Evolutionary conservation across 2,329 filamentous ascomycete genomes (phyloP).

Genomic region (Leptosphaerulina australis): DNA sequence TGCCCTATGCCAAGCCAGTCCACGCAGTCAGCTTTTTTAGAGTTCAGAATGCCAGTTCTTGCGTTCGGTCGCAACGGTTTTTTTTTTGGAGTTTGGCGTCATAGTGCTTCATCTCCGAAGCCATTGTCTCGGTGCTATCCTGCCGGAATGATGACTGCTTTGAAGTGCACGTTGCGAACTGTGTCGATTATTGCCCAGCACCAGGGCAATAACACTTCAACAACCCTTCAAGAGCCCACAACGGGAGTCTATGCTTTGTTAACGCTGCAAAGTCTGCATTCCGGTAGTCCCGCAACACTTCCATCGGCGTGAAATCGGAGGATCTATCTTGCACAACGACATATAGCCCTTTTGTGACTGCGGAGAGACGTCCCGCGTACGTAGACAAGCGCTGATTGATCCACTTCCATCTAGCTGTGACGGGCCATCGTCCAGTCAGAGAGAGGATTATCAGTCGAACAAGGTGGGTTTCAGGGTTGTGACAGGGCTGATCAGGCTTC

Average conservation of each 20-base stretch:
- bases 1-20: conserved; percentile 2
- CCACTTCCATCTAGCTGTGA: conserved; percentile 19
- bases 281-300: not conserved
- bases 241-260: conserved; percentile 4
- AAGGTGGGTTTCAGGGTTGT: conserved; percentile 19
- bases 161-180: not conserved
- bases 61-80: conserved; percentile 11
- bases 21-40: conserved; percentile 17
- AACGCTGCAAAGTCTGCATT: conserved; percentile 6
- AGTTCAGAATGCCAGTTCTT: not conserved
- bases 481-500: conserved; percentile 45
- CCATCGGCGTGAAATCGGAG: conserved; percentile 1
- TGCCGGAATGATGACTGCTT: conserved; percentile 24
- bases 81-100: conserved; percentile 19
- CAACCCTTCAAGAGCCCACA: conserved; percentile 1
- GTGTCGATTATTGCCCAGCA: conserved; percentile 1
- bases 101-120: conserved; percentile 18
- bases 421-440: conserved; percentile 31
- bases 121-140: conserved; percentile 22
- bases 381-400: conserved; percentile 31
- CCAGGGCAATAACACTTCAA: not conserved
- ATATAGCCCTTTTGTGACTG: conserved; percentile 13
- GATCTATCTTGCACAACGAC: conserved; percentile 6
- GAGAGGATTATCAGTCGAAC: conserved; percentile 14
- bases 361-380: conserved; percentile 13